These are phyloP conservation scores for Exophiala lecanii-corni DNA, from an alignment of 2,329 filamentous ascomycete species.

Conservation along the genomic window DNA sequence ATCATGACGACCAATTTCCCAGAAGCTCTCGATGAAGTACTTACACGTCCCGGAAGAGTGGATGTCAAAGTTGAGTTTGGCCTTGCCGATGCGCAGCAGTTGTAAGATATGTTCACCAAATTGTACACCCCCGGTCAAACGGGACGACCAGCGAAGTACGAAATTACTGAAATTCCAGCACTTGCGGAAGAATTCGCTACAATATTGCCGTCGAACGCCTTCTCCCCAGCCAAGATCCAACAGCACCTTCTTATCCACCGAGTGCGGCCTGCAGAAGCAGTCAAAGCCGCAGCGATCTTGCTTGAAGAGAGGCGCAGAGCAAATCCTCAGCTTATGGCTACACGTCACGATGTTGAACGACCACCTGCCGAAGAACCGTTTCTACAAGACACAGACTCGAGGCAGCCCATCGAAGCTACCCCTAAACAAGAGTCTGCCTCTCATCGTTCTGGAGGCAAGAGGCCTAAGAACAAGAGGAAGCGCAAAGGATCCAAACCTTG, in stretches of 20 bases:
- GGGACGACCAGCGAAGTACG: background rate
- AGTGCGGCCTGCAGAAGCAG: background rate
- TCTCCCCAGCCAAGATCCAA: background rate
- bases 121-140: constrained; percentile 11
- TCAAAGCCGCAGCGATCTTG: too few relatives aligned
- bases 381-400: too few relatives aligned
- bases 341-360: too few relatives aligned
- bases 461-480: too few relatives aligned
- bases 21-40: constrained; percentile 65
- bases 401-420: too few relatives aligned
- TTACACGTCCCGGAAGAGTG: constrained; percentile 67
- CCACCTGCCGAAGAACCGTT: too few relatives aligned
- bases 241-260: background rate
- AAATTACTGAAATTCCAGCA: background rate
- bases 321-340: too few relatives aligned
- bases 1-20: constrained; percentile 78
- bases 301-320: too few relatives aligned
- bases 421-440: too few relatives aligned
- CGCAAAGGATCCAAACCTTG: too few relatives aligned
- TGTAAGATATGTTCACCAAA: background rate
- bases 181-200: background rate
- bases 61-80: constrained; percentile 62
- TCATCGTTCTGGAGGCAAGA: too few relatives aligned
- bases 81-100: background rate
- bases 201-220: background rate